phyloP scores from a whole-genome alignment of 768 basidiomycete species.

The Mycena kentingensis region DNA sequence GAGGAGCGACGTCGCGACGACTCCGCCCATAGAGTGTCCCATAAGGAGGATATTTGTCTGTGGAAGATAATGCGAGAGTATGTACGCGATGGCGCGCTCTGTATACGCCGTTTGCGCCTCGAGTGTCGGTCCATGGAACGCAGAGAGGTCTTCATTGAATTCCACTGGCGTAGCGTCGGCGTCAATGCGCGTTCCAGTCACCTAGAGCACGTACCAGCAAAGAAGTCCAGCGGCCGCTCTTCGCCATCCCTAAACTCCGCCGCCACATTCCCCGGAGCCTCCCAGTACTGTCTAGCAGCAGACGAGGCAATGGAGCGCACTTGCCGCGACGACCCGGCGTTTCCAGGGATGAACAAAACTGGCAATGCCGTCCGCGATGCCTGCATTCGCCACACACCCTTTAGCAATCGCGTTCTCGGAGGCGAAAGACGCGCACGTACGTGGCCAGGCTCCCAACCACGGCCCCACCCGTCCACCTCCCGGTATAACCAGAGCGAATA shows the following conservation, averaged over 20 bases:
- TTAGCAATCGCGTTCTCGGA: not conserved
- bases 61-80: conserved; percentile 73
- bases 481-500: conserved; percentile 92
- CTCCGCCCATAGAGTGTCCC: conserved; percentile 97
- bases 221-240: conserved; percentile 85
- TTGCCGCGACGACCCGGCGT: conserved; percentile 93
- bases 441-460: conserved; percentile 71
- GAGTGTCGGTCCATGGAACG: conserved; percentile 89
- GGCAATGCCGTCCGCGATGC: conserved; percentile 58
- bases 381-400: conserved; percentile 12
- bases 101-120: conserved; percentile 80
- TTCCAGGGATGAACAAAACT: conserved; percentile 96
- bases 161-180: conserved; percentile 54
- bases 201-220: conserved; percentile 59
- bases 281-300: conserved; percentile 77
- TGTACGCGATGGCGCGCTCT: conserved; percentile 67
- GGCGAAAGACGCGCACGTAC: conserved; percentile 35
- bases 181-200: not conserved
- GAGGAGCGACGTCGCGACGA: conserved; percentile 82
- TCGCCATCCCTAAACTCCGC: conserved; percentile 52
- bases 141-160: conserved; percentile 96
- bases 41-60: conserved; percentile 71
- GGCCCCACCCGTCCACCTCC: conserved; percentile 46
- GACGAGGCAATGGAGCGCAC: conserved; percentile 94
- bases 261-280: conserved; percentile 57